Evolutionary conservation across 306 rosid species (phyloP), one percentile per base, ranked within the genome.

Genomic region (Senna siamea): DNA sequence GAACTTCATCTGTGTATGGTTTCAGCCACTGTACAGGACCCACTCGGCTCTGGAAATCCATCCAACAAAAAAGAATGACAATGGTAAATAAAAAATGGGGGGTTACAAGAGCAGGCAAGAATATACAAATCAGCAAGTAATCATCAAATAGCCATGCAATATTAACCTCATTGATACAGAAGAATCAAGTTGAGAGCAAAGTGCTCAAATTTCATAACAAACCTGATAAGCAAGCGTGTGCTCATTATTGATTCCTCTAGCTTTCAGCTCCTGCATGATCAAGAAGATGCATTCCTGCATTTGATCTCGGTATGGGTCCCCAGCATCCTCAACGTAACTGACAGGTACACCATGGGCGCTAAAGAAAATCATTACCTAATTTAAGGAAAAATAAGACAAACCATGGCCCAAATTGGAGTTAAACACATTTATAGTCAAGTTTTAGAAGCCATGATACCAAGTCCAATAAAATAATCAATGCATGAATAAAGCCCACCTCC

Each of bases 1-100:
- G 92, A 83, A 88, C 96, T 85, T 95, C 87, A 79, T 95, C 99
- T 12, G 99, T 92, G 76, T 95, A 95, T 0, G 99, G 99, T 78
- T 95, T 92, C 85, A 95, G 83, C 99, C 98, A 95, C 81, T 95
- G 90, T 70, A 95, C 96, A 57, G 99, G 99, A 75, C 99, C 99
- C 81, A 95, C 99, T 40, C 99, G 97, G 82, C 99, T 95, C 99
- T 95, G 85, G 72, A 70, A 71, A 61, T 37, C 56, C 35, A 74
- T 66, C 79, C 86, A 64, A 67, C 73, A 79, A 69, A 79, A 72
- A 41, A 20, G 61, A 69, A 23, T 70, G 78, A 68, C 34, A 46
- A 41, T 46, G 48, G 2, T 5, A 11, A 35, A 44, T 58, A 37
- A 35, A 32, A 12, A 72, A 14, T n/a, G 44, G 47, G n/a, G 47